Base-by-base conservation (phyloP, 2,329 filamentous ascomycete genomes). In the Cyphellophora attinorum region DNA sequence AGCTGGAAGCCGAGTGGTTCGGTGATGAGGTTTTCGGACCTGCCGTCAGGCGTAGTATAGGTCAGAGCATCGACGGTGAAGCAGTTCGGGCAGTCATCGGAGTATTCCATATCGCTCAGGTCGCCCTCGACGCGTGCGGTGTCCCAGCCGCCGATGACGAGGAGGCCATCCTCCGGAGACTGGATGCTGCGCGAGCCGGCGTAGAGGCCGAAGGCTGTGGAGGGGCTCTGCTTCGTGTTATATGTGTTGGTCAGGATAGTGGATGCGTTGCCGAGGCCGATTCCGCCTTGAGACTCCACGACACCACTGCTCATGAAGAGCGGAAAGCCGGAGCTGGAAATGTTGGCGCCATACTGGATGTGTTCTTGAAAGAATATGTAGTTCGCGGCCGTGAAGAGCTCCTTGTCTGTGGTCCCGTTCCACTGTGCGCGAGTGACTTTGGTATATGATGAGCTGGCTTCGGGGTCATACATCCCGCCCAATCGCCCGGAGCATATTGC, bases 81-180 rank as follows among this genome's bases (percentile, higher is more conserved):
- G 31, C 44, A 46, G 18, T 39, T 40, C 25, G 43, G 38, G 19
- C 44, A 46, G 4, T 40, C 19, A 6, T 35, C 19, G 23, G 31
- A 31, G 13, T 40, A 37, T n/a, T 38, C 25, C 27, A 44, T 42
- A 6, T 31, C 37, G 3, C 34, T 41, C 29, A 44, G 28, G 3
- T 40, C 35, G 19, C 43, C 43, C 10, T 41, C 37, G 34, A 45
- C 32, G 18, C 44, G 33, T 12, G 39, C 34, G 13, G 33, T 45
- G 32, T 46, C 43, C 31, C 46, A 48, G 23, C 45, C 45, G 11
- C 45, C 45, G n/a, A 48, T 31, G 17, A 48, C 39, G 3, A 48
- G 25, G 6, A 41, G 35, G 10, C 45, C 45, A 13, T 44, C 45
- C 15, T 39, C 37, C 3, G 41, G 37, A 14, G 37, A 15, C 6